Percentiles rank a stretch among this genome's conserved stretches.
Conservation (phyloP, 805 yeast genomes). For the Candida coquimbonensis region DNA sequence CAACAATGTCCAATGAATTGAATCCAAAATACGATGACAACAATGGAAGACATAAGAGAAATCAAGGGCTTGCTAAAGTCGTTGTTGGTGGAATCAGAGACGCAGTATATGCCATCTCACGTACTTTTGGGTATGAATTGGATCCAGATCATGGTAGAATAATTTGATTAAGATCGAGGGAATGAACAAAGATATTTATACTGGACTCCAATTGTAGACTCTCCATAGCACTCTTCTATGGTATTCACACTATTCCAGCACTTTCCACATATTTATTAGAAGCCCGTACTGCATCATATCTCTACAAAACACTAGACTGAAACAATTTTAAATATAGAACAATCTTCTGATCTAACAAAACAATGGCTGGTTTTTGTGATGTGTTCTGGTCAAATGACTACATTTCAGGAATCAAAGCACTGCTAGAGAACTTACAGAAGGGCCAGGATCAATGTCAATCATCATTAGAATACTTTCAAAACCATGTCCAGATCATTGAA, state of each 20-base stretch:
- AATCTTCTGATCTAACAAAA: neutral
- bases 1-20: conserved; percentile 34
- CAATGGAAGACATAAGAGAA: conserved; percentile 33
- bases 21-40: conserved; percentile 23
- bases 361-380: conserved; percentile 10
- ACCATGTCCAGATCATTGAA: conserved; percentile 15
- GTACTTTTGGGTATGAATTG: conserved; percentile 58
- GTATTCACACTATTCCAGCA: no score
- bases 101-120: conserved; percentile 36
- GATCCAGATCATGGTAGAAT: conserved; percentile 49
- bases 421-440: conserved; percentile 14
- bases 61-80: conserved; percentile 65
- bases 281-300: neutral
- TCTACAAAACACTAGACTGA: neutral
- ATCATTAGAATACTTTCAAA: conserved; percentile 14
- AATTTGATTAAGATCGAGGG: conserved; percentile 22
- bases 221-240: neutral
- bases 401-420: conserved; percentile 22
- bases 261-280: no score
- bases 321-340: neutral
- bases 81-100: conserved; percentile 49
- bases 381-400: conserved; percentile 28
- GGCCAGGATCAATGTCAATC: conserved; percentile 14
- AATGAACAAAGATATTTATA: neutral
- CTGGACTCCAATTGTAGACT: neutral